Percentiles rank a stretch among this genome's conserved stretches.
Conservation (phyloP, 139 green algal genomes). For the Coelastrella sp. region DNA sequence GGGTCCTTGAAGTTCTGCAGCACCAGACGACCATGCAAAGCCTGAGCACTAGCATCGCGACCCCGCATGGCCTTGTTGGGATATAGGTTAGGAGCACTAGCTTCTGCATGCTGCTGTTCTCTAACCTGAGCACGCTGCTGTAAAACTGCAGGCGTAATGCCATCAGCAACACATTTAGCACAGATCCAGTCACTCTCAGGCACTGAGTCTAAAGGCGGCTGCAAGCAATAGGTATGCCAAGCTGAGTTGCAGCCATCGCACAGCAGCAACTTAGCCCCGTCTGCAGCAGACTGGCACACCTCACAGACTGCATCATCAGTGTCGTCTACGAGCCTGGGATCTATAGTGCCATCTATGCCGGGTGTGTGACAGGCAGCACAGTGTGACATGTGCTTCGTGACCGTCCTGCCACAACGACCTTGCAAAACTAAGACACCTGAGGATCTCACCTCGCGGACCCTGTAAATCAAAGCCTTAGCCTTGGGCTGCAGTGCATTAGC, state of each 20-base stretch:
- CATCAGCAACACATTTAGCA: neutral
- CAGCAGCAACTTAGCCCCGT: neutral
- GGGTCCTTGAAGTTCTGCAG: no score
- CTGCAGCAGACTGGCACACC: neutral
- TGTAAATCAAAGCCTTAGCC: neutral
- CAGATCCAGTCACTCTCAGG: neutral
- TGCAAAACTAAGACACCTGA: neutral
- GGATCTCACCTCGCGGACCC: neutral
- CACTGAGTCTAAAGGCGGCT: neutral
- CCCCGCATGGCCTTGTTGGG: no score
- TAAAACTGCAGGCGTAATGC: neutral
- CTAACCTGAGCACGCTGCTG: neutral
- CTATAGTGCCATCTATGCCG: neutral
- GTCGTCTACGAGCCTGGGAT: neutral
- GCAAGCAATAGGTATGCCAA: neutral
- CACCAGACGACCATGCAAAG: no score
- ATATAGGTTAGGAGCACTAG: no score
- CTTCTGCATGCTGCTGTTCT: neutral
- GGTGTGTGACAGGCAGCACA: conserved; percentile 14
- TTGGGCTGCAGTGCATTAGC: neutral
- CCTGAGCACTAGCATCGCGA: no score
- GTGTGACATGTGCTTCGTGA: neutral
- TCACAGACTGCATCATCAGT: neutral
- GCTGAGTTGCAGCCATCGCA: neutral
- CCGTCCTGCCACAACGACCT: neutral